A percentile compares a stretch with the other conserved stretches of the same genome.
Conservation (phyloP, 148 eudicot genomes). For the Rhododendron griersonianum region DNA sequence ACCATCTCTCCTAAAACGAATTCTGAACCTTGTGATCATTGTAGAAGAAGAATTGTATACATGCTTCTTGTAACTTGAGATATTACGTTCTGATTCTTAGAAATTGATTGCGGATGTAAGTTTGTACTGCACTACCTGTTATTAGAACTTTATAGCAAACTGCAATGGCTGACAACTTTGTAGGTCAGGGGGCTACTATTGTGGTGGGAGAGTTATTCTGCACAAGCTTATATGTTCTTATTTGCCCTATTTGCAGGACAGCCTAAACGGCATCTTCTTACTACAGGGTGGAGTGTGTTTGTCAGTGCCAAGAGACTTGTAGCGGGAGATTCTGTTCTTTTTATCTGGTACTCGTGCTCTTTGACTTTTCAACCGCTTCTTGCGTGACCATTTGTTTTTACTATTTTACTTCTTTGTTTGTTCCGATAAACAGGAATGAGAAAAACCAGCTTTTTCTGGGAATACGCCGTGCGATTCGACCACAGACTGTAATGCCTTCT, state of each 20-base stretch:
- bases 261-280: conserved; percentile 97
- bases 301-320: conserved; percentile 99
- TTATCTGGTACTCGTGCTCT: conserved; percentile 63
- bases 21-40: background rate
- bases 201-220: background rate
- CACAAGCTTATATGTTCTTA: conserved; percentile 6
- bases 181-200: background rate
- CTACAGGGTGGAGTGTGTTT: conserved; percentile 99
- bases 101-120: background rate
- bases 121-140: background rate
- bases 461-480: conserved; percentile 89
- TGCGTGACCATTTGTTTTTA: background rate
- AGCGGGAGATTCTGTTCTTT: conserved; percentile 98
- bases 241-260: conserved; percentile 66
- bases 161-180: background rate
- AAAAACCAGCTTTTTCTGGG: conserved; percentile 96
- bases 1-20: no score
- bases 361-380: background rate
- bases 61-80: background rate
- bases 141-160: background rate
- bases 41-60: background rate
- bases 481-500: conserved; percentile 98
- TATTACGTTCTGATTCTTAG: background rate
- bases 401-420: background rate
- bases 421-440: conserved; percentile 63